phyloP scores from a whole-genome alignment of 2,329 filamentous ascomycete species.

The Intubia oerlemansii region DNA sequence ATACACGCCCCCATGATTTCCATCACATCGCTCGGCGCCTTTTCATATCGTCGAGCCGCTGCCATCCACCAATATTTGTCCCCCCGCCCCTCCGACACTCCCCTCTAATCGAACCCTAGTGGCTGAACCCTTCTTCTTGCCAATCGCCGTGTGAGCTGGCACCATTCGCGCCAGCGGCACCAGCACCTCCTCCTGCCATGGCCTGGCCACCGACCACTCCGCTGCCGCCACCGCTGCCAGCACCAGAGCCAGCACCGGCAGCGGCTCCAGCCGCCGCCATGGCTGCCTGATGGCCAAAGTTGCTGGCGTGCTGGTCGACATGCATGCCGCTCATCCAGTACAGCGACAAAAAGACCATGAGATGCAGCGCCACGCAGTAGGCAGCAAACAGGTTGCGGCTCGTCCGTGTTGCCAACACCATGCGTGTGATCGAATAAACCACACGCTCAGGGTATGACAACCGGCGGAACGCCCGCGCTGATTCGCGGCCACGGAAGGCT shows the following conservation, averaged over 20 bases:
- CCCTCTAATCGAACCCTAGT: too few species aligned
- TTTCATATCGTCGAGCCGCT: too few species aligned
- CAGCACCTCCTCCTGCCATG: constrained; percentile 12
- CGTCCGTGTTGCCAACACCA: constrained; percentile 73
- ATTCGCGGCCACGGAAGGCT: constrained; percentile 85
- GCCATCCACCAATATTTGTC: too few species aligned
- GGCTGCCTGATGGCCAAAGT: constrained; percentile 26
- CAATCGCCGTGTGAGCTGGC: constrained; percentile 28
- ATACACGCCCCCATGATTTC: too few species aligned
- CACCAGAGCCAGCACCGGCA: too few species aligned
- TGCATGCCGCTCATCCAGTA: constrained; percentile 62
- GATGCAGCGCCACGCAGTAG: constrained; percentile 75
- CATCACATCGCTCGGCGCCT: too few species aligned
- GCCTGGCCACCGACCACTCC: constrained; percentile 13
- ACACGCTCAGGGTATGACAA: constrained; percentile 84
- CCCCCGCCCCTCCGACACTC: too few species aligned
- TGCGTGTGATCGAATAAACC: constrained; percentile 75
- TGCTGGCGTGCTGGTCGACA: constrained; percentile 37
- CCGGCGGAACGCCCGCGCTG: constrained; percentile 69
- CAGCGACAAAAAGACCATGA: constrained; percentile 69
- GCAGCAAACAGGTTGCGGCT: constrained; percentile 86
- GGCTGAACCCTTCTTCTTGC: constrained; percentile 39
- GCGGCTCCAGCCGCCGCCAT: constrained; percentile 19
- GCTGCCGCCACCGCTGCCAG: constrained; percentile 10
- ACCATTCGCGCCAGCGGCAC: constrained; percentile 9